A percentile compares a stretch with the other conserved stretches of the same genome.
phyloP scores from a whole-genome alignment of 768 basidiomycete genomes.

The Amanita fuliginea region DNA sequence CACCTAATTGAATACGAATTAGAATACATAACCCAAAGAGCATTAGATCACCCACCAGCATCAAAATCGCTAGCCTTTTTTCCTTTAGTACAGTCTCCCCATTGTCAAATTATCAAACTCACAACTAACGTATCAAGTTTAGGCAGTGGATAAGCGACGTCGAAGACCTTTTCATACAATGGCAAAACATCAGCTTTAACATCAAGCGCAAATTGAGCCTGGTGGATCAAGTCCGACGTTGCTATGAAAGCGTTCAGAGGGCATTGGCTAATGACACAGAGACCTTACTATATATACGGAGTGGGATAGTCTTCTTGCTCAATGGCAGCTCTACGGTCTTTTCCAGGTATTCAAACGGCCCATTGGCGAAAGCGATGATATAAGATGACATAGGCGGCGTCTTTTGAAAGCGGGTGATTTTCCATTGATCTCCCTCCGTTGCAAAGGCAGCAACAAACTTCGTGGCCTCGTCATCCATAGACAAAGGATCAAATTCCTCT shows the following conservation, averaged over 20 bases:
- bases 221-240: conserved; percentile 72
- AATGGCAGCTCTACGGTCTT: conserved; percentile 69
- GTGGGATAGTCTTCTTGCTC: conserved; percentile 68
- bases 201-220: conserved; percentile 80
- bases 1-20: conserved; percentile 26
- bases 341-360: conserved; percentile 63
- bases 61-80: conserved; percentile 78
- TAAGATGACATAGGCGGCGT: conserved; percentile 87
- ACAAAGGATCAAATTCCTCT: conserved; percentile 21
- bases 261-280: background rate
- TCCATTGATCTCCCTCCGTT: conserved; percentile 48
- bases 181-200: conserved; percentile 76
- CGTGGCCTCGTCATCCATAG: conserved; percentile 18
- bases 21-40: conserved; percentile 1
- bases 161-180: conserved; percentile 87
- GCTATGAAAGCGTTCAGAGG: conserved; percentile 26
- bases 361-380: conserved; percentile 82
- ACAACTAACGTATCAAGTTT: conserved; percentile 91
- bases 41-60: conserved; percentile 35
- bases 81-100: background rate
- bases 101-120: conserved; percentile 13
- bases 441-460: conserved; percentile 31
- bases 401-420: conserved; percentile 68
- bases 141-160: conserved; percentile 85
- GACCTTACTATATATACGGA: conserved; percentile 68